Conservation (phyloP, 371 early-diverging fungal species). For the Circinella minor region DNA sequence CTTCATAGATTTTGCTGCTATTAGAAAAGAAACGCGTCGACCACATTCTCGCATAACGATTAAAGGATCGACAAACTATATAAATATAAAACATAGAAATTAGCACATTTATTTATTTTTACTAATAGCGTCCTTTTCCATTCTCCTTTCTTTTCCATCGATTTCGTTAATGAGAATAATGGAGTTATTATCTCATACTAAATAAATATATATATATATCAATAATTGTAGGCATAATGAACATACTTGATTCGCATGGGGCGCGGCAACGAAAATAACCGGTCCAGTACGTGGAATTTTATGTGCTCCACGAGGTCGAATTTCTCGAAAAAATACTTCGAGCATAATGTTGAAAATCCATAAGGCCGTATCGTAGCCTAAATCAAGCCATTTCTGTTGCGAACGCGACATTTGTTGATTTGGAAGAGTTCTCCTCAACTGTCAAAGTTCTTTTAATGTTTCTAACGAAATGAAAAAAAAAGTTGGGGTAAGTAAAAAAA, state of each 20-base stretch:
- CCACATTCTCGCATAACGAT: constrained; percentile 82
- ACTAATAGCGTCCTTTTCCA: not conserved
- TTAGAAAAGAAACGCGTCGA: constrained; percentile 83
- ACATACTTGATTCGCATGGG: constrained; percentile 93
- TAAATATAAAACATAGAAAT: too few relatives aligned
- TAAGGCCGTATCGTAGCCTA: constrained; percentile 42
- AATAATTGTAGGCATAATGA: too few relatives aligned
- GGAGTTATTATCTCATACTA: too few relatives aligned
- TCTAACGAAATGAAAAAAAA: constrained; percentile 9
- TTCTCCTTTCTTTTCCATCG: too few relatives aligned
- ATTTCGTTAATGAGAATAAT: too few relatives aligned
- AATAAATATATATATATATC: too few relatives aligned
- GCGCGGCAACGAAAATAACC: constrained; percentile 93
- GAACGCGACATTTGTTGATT: constrained; percentile 6
- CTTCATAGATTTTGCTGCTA: constrained; percentile 89
- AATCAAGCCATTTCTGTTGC: constrained; percentile 15
- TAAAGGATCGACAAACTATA: constrained; percentile 91
- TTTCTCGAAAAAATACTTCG: constrained; percentile 88
- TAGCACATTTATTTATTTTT: too few relatives aligned
- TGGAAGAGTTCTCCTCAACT: not conserved
- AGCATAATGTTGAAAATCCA: constrained; percentile 70
- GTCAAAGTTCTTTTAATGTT: not conserved
- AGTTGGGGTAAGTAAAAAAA: not conserved
- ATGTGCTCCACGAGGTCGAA: constrained; percentile 86
- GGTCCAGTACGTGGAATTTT: constrained; percentile 87